These are phyloP conservation scores for Pythium myriotylum DNA, from an alignment of 352 stramenopile species.

Conservation along the genomic window DNA sequence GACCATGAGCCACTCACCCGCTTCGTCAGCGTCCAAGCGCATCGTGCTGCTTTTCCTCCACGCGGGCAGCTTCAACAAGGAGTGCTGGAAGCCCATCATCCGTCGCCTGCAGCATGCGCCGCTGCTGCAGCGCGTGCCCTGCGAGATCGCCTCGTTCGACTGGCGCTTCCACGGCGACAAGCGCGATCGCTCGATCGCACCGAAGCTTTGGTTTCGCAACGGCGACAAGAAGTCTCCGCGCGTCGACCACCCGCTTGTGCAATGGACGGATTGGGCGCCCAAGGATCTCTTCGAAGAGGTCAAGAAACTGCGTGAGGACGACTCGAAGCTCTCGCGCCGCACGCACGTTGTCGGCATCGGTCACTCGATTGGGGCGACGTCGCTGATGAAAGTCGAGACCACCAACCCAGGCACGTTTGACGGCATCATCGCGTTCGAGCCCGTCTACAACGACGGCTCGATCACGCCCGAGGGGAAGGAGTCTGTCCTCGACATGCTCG, in stretches of 20 bases:
- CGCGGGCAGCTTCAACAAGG: slow-evolving; percentile 44
- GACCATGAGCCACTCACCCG: neutral
- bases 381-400: slow-evolving; percentile 22
- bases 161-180: slow-evolving; percentile 44
- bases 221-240: slow-evolving; percentile 21
- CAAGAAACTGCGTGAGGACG: slow-evolving; percentile 8
- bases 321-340: slow-evolving; percentile 1
- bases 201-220: slow-evolving; percentile 26
- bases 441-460: slow-evolving; percentile 3
- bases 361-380: slow-evolving; percentile 28
- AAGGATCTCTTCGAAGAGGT: slow-evolving; percentile 13
- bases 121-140: slow-evolving; percentile 27
- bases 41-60: slow-evolving; percentile 47
- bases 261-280: slow-evolving; percentile 16
- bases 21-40: neutral
- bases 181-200: slow-evolving; percentile 29
- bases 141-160: slow-evolving; percentile 36
- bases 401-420: slow-evolving; percentile 19
- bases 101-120: slow-evolving; percentile 29
- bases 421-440: slow-evolving; percentile 29
- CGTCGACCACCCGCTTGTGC: slow-evolving; percentile 31
- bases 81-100: slow-evolving; percentile 49
- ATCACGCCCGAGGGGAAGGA: slow-evolving; percentile 1
- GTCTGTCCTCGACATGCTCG: slow-evolving; percentile 13
- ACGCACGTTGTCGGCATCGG: slow-evolving; percentile 25